Conservation (phyloP, 2,329 filamentous ascomycete genomes). For the Fusarium penzigii region DNA sequence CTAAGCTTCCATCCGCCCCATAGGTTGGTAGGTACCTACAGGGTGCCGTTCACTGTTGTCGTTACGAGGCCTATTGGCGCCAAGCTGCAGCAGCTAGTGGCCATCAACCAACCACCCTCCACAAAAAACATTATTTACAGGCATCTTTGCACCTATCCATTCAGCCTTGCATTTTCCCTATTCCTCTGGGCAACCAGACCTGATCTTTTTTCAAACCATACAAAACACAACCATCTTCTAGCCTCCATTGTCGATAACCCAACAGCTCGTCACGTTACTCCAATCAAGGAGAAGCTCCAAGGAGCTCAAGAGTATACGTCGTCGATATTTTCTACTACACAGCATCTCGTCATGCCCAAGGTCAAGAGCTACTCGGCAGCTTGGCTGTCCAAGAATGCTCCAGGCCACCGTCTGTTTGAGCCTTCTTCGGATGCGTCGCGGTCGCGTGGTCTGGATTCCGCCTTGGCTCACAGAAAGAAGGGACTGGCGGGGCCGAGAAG, state of each 20-base stretch:
- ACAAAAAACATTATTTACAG: too few species aligned
- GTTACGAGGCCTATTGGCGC: too few species aligned
- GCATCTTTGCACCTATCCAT: too few species aligned
- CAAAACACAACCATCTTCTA: too few species aligned
- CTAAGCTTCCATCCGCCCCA: too few species aligned
- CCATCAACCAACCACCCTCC: too few species aligned
- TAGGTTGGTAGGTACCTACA: too few species aligned
- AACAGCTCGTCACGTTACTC: neutral
- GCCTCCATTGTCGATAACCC: neutral
- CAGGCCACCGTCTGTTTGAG: conserved; percentile 77
- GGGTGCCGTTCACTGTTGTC: too few species aligned
- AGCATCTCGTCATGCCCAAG: conserved; percentile 67
- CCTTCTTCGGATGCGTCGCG: conserved; percentile 41
- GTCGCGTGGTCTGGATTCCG: conserved; percentile 41
- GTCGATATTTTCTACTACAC: conserved; percentile 4
- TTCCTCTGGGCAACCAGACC: too few species aligned
- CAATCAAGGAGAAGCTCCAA: conserved; percentile 7
- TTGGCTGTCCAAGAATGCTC: conserved; percentile 79
- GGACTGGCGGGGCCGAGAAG: conserved; percentile 51
- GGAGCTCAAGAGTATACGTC: conserved; percentile 9
- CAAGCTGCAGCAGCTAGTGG: too few species aligned
- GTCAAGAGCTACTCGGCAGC: conserved; percentile 82
- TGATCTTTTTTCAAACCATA: too few species aligned
- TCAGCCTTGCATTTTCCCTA: too few species aligned
- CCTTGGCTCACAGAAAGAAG: conserved; percentile 46